Percentiles rank a stretch among this genome's conserved stretches.
These are phyloP conservation scores for Fagus sylvatica DNA, from an alignment of 306 rosid species.

Conservation along the genomic window DNA sequence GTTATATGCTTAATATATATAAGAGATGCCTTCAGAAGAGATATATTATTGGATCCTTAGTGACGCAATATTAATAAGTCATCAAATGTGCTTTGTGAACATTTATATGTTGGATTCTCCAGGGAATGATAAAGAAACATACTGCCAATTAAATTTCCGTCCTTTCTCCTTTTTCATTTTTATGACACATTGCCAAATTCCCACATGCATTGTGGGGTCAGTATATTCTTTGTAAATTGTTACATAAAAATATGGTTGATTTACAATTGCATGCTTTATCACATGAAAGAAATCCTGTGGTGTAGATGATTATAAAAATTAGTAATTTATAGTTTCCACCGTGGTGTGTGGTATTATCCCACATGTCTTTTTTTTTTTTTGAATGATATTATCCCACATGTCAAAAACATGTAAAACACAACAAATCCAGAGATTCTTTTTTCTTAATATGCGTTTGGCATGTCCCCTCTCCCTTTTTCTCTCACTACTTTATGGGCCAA, in stretches of 20 bases:
- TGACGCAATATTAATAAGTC: too few species aligned
- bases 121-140: too few species aligned
- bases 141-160: too few species aligned
- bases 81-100: too few species aligned
- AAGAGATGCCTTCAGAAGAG: too few species aligned
- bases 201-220: background rate
- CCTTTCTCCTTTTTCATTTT: too few species aligned
- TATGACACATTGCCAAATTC: too few species aligned
- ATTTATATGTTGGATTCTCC: too few species aligned
- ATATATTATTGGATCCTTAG: too few species aligned
- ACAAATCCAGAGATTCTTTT: background rate
- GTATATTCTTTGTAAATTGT: background rate
- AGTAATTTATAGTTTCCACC: background rate
- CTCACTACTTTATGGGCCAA: background rate
- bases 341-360: background rate
- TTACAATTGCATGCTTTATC: background rate
- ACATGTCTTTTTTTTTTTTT: too few species aligned
- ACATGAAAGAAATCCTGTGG: background rate
- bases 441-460: background rate
- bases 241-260: background rate
- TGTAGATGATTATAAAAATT: background rate
- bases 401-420: background rate
- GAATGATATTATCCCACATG: background rate
- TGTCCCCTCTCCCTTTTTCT: background rate
- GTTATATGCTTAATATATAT: too few species aligned